Percentiles rank a stretch among this genome's conserved stretches.
Conservation (phyloP, 2,329 filamentous ascomycete genomes). For the Pseudogymnoascus sp. region DNA sequence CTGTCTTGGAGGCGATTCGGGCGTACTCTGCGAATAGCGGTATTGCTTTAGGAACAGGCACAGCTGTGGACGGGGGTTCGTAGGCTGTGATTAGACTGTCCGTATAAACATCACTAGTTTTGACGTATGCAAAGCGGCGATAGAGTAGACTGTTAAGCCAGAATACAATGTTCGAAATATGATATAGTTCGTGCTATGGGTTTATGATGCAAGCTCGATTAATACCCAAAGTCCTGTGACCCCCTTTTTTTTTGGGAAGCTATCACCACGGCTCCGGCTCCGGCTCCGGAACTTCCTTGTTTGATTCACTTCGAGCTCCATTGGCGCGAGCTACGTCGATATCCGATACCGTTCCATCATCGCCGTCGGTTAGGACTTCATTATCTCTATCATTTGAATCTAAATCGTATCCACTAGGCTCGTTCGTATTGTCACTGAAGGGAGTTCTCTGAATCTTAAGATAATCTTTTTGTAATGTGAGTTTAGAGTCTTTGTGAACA, state of each 20-base stretch:
- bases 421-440: no score
- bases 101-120: not conserved
- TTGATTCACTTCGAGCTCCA: no score
- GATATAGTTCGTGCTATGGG: not conserved
- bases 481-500: not conserved
- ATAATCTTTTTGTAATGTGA: not conserved
- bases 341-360: no score
- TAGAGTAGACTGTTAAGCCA: not conserved
- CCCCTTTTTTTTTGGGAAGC: no score
- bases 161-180: not conserved
- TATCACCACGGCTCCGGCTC: no score
- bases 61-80: not conserved
- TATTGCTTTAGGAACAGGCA: not conserved
- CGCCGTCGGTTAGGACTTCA: no score
- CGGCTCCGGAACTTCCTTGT: no score
- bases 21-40: constrained; percentile 16
- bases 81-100: not conserved
- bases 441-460: no score
- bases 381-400: no score
- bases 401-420: no score
- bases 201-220: not conserved
- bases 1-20: constrained; percentile 28
- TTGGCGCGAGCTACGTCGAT: no score
- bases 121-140: not conserved
- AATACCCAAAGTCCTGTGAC: not conserved